phyloP scores from a whole-genome alignment of 2,329 filamentous ascomycete species.

The Curvularia spicifera region DNA sequence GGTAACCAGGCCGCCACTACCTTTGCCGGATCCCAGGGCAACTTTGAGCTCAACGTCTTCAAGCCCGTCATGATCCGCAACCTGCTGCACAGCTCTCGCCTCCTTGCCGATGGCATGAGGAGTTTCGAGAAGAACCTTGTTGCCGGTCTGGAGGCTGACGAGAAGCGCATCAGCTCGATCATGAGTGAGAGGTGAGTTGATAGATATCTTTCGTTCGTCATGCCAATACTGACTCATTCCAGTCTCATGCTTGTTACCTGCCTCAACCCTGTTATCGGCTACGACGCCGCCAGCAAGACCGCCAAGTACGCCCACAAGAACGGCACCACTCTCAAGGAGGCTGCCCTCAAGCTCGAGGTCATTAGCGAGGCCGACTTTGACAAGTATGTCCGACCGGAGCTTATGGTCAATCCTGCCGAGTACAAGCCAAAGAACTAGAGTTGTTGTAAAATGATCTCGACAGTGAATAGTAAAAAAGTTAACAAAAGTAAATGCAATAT shows the following conservation, averaged over 20 bases:
- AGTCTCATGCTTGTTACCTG: conserved; percentile 98
- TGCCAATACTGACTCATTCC: conserved; percentile 25
- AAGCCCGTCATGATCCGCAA: conserved; percentile 97
- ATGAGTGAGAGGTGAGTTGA: conserved; percentile 86
- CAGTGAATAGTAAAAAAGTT: too few species aligned
- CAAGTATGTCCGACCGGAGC: conserved; percentile 84
- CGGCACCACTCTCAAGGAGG: conserved; percentile 90
- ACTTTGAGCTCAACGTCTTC: conserved; percentile 99
- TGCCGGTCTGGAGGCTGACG: conserved; percentile 85
- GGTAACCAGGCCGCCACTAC: conserved; percentile 94
- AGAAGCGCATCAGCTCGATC: conserved; percentile 86
- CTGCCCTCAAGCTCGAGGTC: conserved; percentile 89
- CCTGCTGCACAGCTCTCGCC: conserved; percentile 86
- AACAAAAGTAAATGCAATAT: too few species aligned
- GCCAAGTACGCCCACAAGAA: conserved; percentile 92
- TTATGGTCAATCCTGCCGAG: conserved; percentile 88
- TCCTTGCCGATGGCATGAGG: conserved; percentile 89
- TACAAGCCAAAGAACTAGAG: conserved; percentile 53
- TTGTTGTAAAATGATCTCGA: background rate
- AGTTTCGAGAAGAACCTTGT: conserved; percentile 96
- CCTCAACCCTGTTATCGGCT: conserved; percentile 45
- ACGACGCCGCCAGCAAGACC: conserved; percentile 45
- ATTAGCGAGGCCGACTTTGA: conserved; percentile 91
- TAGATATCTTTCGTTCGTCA: background rate
- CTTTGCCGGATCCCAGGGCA: conserved; percentile 94